Conservation (phyloP, 2,329 filamentous ascomycete species). For the Blastomyces parvus region DNA sequence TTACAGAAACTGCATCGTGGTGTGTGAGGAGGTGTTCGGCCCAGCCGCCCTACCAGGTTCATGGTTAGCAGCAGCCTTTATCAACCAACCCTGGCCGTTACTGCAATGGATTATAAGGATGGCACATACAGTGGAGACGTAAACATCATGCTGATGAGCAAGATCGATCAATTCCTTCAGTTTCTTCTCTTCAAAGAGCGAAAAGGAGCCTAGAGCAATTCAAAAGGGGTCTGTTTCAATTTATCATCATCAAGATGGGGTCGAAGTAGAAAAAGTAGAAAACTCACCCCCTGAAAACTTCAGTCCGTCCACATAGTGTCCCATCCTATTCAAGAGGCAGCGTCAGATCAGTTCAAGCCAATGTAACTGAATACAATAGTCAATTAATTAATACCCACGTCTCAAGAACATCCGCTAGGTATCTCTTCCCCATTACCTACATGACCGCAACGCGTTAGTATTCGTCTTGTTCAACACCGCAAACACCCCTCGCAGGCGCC, state of each 20-base stretch:
- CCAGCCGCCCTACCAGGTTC: slow-evolving; percentile 39
- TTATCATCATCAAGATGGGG: neutral
- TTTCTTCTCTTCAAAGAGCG: slow-evolving; percentile 39
- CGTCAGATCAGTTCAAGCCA: neutral
- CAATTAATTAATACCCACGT: slow-evolving; percentile 32
- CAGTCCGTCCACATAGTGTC: slow-evolving; percentile 45
- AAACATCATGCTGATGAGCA: slow-evolving; percentile 42
- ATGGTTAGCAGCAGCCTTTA: neutral
- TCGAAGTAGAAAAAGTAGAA: no score
- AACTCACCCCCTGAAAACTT: slow-evolving; percentile 47
- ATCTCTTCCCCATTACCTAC: slow-evolving; percentile 43
- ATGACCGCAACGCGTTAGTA: slow-evolving; percentile 4
- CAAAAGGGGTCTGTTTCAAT: neutral
- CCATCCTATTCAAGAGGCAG: slow-evolving; percentile 35
- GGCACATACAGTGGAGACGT: slow-evolving; percentile 42
- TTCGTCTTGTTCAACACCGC: neutral
- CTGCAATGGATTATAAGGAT: neutral
- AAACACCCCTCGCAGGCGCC: neutral
- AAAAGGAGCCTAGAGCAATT: slow-evolving; percentile 37
- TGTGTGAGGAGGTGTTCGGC: slow-evolving; percentile 46
- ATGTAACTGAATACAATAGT: neutral
- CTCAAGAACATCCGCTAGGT: slow-evolving; percentile 45
- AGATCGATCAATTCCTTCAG: slow-evolving; percentile 42
- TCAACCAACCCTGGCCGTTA: neutral
- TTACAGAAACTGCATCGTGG: slow-evolving; percentile 34